Evolutionary conservation across 2,329 filamentous ascomycete species (phyloP), one percentile per base, ranked within the genome.

Genomic region (Phoma sp.): DNA sequence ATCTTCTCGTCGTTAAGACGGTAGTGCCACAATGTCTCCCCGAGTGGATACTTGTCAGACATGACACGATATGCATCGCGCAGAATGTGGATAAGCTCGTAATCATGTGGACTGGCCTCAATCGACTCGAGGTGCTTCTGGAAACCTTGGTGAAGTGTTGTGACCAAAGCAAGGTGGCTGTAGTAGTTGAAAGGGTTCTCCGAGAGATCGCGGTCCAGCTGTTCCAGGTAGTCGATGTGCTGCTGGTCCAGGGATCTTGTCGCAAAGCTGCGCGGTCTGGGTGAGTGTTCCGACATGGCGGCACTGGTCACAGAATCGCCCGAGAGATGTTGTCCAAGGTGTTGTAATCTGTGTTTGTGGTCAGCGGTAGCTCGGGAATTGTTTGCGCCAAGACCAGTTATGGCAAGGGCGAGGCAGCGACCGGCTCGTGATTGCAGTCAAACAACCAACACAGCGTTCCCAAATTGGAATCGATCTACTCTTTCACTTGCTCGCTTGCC

Each of bases 21-120:
- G 64, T 89, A 88, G 62, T 89, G 75, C 90, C 90, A 95, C 71
- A 83, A 83, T 54, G 89, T 86, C 78, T 95, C 90, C 66, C 89
- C 89, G 62, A 91, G 81, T 40, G 89, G 87, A 62, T 87, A 88
- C 18, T 85, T 80, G 47, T 82, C 80, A 61, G 85, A 82, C 81
- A 88, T 85, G 48, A 81, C 79, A 62, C 83, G 80, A 53, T 85
- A 80, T 4, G 79, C 79, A 59, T 80, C 76, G 30, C 77, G 78
- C 27, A 82, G 66, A 27, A 80, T 76, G 9, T 71, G 64, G 1
- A 82, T 68, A 2, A 81, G 64, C 25, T 77, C 77, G 61, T 79
- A 82, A 10, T 72, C 66, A 30, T 66, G 72, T 7, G 79, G 72
- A 41, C 78, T 65, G 40, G 42, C 68, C 51, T 67, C 69, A 47